Evolutionary conservation across 176 grass and related monocot genomes (phyloP).

Genomic region (Saccharum spontaneum): DNA sequence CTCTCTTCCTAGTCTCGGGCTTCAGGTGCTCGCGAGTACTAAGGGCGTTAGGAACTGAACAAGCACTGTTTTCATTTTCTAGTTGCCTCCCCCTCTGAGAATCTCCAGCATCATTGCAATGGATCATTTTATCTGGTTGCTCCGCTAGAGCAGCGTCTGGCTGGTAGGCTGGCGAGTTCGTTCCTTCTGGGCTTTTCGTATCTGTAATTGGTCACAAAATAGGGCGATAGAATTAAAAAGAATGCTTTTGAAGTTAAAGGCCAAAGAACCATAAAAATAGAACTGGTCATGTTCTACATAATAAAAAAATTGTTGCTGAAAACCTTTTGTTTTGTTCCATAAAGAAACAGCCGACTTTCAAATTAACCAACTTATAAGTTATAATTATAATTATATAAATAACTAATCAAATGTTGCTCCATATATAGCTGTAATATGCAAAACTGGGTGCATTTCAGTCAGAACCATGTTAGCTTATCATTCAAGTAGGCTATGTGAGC

Average conservation of each 20-base stretch:
- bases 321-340: constrained; percentile 16
- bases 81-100: neutral
- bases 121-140: constrained; percentile 35
- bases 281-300: neutral
- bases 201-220: constrained; percentile 22
- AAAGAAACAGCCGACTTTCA: constrained; percentile 18
- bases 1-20: constrained; percentile 43
- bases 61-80: neutral
- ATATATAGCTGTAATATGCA: neutral
- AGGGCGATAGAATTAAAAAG: neutral
- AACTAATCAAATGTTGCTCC: neutral
- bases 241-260: neutral
- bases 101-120: neutral
- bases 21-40: constrained; percentile 11
- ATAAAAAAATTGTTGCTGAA: neutral
- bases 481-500: constrained; percentile 6
- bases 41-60: constrained; percentile 3
- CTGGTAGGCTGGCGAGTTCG: neutral
- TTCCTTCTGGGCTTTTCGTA: constrained; percentile 3
- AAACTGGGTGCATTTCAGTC: neutral
- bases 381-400: neutral
- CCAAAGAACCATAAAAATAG: neutral
- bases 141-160: neutral
- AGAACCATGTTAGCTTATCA: neutral
- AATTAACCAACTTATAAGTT: neutral